Evolutionary conservation across 202 grass and related monocot species (phyloP).

Genomic region (Bolboschoenoplectus hybrid): DNA sequence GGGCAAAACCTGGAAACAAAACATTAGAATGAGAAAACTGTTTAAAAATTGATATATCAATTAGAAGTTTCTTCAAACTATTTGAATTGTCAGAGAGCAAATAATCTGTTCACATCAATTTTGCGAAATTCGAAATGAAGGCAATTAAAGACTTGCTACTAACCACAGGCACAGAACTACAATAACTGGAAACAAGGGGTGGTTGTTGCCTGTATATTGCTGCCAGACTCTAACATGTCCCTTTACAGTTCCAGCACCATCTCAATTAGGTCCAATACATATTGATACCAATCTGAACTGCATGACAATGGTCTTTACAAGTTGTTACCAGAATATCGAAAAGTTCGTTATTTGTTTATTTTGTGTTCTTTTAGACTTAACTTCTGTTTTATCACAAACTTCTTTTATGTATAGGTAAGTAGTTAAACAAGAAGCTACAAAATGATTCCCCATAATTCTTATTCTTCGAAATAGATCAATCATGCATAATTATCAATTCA

Average conservation of each 20-base stretch:
- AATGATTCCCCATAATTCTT: too few relatives aligned
- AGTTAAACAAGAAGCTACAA: too few relatives aligned
- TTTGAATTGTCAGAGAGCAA: background rate
- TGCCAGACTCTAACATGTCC: background rate
- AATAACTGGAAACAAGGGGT: background rate
- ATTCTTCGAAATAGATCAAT: background rate
- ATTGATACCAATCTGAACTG: background rate
- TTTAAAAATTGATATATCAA: constrained; percentile 2
- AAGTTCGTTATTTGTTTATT: background rate
- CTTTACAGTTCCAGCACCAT: background rate
- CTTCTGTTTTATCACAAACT: background rate
- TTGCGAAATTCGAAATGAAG: background rate
- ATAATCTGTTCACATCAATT: background rate
- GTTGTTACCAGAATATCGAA: background rate
- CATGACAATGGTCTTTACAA: background rate
- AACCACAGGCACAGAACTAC: background rate
- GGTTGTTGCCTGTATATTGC: background rate
- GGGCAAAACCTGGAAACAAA: constrained; percentile 71
- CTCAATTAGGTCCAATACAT: background rate
- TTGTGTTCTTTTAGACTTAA: background rate
- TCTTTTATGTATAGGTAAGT: too few relatives aligned
- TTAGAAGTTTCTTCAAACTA: background rate
- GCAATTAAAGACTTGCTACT: background rate
- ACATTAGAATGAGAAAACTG: background rate
- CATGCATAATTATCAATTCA: background rate